A percentile compares a stretch with the other conserved stretches of the same genome.
Evolutionary conservation across 1,284 basidiomycete species (phyloP).

Genomic region (Exobasidium cylindrosporum): DNA sequence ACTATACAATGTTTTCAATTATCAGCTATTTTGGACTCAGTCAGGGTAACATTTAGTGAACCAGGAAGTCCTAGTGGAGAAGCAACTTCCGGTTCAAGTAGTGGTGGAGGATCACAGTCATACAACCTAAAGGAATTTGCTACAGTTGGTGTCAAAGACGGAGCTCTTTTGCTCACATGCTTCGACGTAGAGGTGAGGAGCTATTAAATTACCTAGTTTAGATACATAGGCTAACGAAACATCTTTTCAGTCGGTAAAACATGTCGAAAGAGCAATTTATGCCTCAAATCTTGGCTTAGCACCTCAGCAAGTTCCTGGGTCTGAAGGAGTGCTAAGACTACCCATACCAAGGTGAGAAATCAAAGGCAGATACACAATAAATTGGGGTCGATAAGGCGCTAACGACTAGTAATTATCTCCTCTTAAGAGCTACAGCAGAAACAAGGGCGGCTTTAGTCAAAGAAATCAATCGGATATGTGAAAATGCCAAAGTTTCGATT

Average conservation of each 20-base stretch:
- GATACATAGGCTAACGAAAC: slow-evolving; percentile 10
- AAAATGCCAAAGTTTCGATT: slow-evolving; percentile 48
- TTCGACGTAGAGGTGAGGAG: slow-evolving; percentile 47
- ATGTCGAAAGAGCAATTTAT: slow-evolving; percentile 52
- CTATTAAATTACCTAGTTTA: slow-evolving; percentile 17
- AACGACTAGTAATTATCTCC: background rate
- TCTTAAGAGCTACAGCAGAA: slow-evolving; percentile 43
- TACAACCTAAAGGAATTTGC: slow-evolving; percentile 46
- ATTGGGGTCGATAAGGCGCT: background rate
- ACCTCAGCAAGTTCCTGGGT: slow-evolving; percentile 33
- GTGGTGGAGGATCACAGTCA: background rate
- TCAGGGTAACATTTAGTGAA: slow-evolving; percentile 13
- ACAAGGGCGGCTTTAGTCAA: slow-evolving; percentile 43
- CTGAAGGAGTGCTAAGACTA: slow-evolving; percentile 44
- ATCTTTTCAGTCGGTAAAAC: slow-evolving; percentile 48
- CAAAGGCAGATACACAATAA: background rate
- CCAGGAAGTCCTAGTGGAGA: slow-evolving; percentile 8
- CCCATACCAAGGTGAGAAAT: slow-evolving; percentile 37
- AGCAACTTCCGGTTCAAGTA: slow-evolving; percentile 24
- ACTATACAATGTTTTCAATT: too few species aligned
- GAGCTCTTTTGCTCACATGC: slow-evolving; percentile 42
- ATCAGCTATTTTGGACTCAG: background rate
- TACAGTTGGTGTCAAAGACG: slow-evolving; percentile 49
- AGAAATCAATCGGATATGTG: slow-evolving; percentile 45
- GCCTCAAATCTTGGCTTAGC: slow-evolving; percentile 38